Base-by-base conservation (phyloP, 352 stramenopile genomes). In the Globisporangium splendens region DNA sequence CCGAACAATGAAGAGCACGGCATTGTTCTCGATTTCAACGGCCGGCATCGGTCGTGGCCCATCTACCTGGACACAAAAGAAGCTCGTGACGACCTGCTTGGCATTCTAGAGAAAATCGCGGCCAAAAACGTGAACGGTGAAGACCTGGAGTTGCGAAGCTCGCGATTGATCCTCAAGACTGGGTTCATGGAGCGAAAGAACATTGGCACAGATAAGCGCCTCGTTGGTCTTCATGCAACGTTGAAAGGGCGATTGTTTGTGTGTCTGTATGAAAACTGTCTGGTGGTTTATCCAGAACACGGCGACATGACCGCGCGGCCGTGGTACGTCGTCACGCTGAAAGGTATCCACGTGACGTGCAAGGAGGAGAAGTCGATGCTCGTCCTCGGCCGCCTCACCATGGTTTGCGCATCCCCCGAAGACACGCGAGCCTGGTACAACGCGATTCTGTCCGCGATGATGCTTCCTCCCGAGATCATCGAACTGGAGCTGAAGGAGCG, bases 401-500 rank as follows among this genome's bases (percentile, higher is more conserved):
- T 95, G 50, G 67, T 73, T 18, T 91, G 81, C 52, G 47, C 72
- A 24, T 88, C 75, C 6, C 44, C 69, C 17, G 55, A 66, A 8
- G 83, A 90, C 24, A 86, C 73, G 41, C 83, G 79, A 33, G 66
- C 61, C 17, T 95, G 85, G 85, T 88, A 89, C 60, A 65, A 90
- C 57, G 85, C 85, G 6, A 82, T 93, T 24, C 60, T 70, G 31
- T 75, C 79, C 1, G 85, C 81, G 1, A 82, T 76, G 47, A 75
- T 77, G 48, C 50, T 95, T 3, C 81, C 85, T 20, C 43, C 56
- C 2, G 79, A 88, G 33, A 83, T 95, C 43, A 81, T 92, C 21
- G 81, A 91, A 21, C 83, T 88, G 20, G 85, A 95, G 62, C 68
- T 95, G 6, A 75, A 81, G 46, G 81, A 92, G 58, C 83, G 85